Percentiles rank a stretch among this genome's conserved stretches.
phyloP scores from a whole-genome alignment of 768 basidiomycete genomes.

The Lyophyllum semitale region DNA sequence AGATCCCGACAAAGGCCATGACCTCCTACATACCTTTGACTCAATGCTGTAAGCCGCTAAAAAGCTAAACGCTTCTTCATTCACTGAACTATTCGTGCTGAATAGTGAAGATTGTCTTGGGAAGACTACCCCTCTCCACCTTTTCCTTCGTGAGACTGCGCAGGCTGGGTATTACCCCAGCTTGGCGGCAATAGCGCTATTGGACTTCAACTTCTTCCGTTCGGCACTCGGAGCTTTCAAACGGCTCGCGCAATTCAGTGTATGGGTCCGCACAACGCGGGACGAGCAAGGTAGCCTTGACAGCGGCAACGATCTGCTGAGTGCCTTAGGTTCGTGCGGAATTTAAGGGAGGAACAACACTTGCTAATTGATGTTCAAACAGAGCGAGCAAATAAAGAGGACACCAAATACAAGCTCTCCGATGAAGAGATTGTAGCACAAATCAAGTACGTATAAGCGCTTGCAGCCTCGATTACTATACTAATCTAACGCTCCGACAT shows the following conservation, averaged over 20 bases:
- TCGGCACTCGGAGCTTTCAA: conserved; percentile 6
- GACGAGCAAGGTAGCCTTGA: conserved; percentile 4
- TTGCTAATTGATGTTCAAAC: background rate
- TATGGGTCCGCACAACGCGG: background rate
- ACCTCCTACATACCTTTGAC: conserved; percentile 5
- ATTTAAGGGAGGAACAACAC: background rate
- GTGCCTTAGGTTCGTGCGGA: background rate
- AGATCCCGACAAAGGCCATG: conserved; percentile 4
- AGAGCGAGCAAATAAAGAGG: conserved; percentile 4
- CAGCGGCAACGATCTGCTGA: conserved; percentile 5
- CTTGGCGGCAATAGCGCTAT: background rate
- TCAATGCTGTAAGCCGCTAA: background rate
- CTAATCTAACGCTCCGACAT: background rate
- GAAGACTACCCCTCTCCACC: background rate
- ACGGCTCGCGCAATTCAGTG: background rate
- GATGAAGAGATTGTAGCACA: conserved; percentile 5
- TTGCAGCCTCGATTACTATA: background rate
- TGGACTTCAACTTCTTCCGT: conserved; percentile 8
- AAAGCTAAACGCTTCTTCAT: background rate
- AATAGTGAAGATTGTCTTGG: background rate
- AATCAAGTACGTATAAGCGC: background rate
- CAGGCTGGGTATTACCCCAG: background rate
- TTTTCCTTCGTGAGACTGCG: conserved; percentile 5
- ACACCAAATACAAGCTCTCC: conserved; percentile 2
- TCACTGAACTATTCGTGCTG: background rate